Evolutionary conservation across 495 filamentous ascomycete species (phyloP), one percentile per base, ranked within the genome.

Genomic region (Amphirosellinia nigrospora): DNA sequence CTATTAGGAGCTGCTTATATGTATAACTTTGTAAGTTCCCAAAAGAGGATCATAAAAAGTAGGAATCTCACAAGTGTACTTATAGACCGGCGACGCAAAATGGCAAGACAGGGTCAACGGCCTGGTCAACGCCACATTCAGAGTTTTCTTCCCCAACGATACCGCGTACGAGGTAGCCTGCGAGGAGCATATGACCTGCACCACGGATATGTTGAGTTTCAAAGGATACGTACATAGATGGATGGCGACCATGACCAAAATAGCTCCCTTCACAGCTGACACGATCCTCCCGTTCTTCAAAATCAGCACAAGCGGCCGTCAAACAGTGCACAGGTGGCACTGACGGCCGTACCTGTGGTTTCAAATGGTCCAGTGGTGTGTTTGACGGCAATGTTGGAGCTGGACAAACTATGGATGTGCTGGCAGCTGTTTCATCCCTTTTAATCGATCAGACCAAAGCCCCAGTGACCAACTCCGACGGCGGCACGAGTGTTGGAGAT

Each of bases 191-290:
- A 80, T 83, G 69, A 82, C 77, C 3, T 94, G 92, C 81, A 88
- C 91, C 72, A 84, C 87, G n/a, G 91, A 94, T 72, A 91, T 93
- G 81, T 81, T 89, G 46, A 90, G 86, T 50, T 95, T 94, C 89
- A 94, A 94, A 79, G 92, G 90, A 23, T 94, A 92, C 79, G 80
- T 94, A 8, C 82, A 92, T 30, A 90, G 93, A 46, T 94, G 92
- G 90, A 86, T 96, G 86, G 84, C 86, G n/a, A 82, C 84, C n/a
- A 85, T 89, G 38, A 89, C 90, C 11, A 89, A 93, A 75, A 77
- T 93, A 50, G 91, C 89, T 0, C 92, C 93, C 0, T 89, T 89
- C 74, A 91, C 86, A 8, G 79, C 80, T 30, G 80, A 82, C 8
- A 81, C 72, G 55, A 85, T 95, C 64, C 84, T 92, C 75, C 85